Percentiles rank a stretch among this genome's conserved stretches.
Evolutionary conservation across 1,284 basidiomycete genomes (phyloP).

Genomic region (Microstroma glucosiphilum): DNA sequence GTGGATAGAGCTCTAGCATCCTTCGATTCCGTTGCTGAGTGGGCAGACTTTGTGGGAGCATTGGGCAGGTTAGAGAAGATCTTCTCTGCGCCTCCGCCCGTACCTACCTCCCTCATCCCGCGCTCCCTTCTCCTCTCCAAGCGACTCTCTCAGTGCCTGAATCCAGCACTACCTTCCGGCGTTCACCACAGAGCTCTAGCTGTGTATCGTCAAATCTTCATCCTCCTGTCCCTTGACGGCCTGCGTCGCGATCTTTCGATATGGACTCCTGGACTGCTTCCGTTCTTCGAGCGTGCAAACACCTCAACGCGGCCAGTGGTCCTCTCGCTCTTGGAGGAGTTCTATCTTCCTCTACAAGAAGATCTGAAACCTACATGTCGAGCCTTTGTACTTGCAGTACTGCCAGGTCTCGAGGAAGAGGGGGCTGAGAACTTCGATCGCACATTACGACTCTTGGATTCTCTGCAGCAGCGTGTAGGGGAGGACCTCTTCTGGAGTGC

Average conservation of each 20-base stretch:
- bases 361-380: slow-evolving; percentile 83
- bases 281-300: slow-evolving; percentile 96
- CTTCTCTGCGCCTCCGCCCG: slow-evolving; percentile 64
- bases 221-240: slow-evolving; percentile 80
- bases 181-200: slow-evolving; percentile 94
- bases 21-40: slow-evolving; percentile 95
- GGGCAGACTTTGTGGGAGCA: slow-evolving; percentile 99
- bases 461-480: slow-evolving; percentile 63
- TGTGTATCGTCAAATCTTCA: slow-evolving; percentile 85
- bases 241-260: slow-evolving; percentile 78
- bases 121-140: slow-evolving; percentile 90
- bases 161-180: slow-evolving; percentile 90
- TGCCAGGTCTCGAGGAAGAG: slow-evolving; percentile 78
- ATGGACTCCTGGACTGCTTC: slow-evolving; percentile 94
- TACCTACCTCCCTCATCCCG: slow-evolving; percentile 60
- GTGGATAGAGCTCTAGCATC: slow-evolving; percentile 86
- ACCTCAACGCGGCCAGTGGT: slow-evolving; percentile 59
- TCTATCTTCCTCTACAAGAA: slow-evolving; percentile 74
- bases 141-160: slow-evolving; percentile 89
- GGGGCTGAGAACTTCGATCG: slow-evolving; percentile 94
- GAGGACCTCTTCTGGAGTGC: slow-evolving; percentile 89
- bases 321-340: slow-evolving; percentile 35
- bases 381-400: slow-evolving; percentile 81
- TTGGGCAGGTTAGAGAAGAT: slow-evolving; percentile 81
- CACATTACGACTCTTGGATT: slow-evolving; percentile 74